Base-by-base conservation (phyloP, 2,329 filamentous ascomycete species). In the Fonsecaea monophora region DNA sequence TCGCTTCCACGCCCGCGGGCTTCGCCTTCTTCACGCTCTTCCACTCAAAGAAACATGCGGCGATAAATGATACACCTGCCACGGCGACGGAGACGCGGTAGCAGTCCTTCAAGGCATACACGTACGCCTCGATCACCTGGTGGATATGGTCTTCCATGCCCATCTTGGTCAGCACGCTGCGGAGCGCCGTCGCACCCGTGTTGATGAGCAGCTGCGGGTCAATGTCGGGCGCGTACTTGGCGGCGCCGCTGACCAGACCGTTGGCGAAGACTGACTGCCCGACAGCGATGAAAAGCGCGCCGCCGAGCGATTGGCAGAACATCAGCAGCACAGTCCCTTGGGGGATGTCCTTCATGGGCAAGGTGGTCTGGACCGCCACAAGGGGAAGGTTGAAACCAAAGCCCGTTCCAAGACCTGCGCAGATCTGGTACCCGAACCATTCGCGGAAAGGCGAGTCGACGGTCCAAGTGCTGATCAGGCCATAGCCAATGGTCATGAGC, bases 231-330 rank as follows among this genome's bases (percentile, higher is more conserved):
- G 78, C 81, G 48, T 79, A 76, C 37, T 76, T 77, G 1, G 77
- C 76, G 2, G 92, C 78, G 35, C 84, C 81, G 1, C 81, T 75
- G 54, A 86, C 78, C 13, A 92, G 79, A 0, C 83, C 86, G 72
- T 90, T 90, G 69, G 87, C 84, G 79, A 92, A 91, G 53, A 90
- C 82, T 15, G 87, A 86, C 74, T 92, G 87, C 0, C 85, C 85
- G 8, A 90, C 85, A 5, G 86, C 84, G 56, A 91, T 84, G 70
- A 86, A 86, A 21, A 92, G 77, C 1, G 89, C 87, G 2, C 88
- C 89, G 53, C 89, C 88, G 4, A 91, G 81, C 1, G 83, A 82
- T 73, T 90, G 87, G 78, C 86, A 87, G 77, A 91, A 90, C 68
- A 84, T 78, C 30, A 80, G 72, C 34, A 81, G 75, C 4, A 76